Conservation (phyloP, 1,139 yeast species). For the Taphrina sp. region DNA sequence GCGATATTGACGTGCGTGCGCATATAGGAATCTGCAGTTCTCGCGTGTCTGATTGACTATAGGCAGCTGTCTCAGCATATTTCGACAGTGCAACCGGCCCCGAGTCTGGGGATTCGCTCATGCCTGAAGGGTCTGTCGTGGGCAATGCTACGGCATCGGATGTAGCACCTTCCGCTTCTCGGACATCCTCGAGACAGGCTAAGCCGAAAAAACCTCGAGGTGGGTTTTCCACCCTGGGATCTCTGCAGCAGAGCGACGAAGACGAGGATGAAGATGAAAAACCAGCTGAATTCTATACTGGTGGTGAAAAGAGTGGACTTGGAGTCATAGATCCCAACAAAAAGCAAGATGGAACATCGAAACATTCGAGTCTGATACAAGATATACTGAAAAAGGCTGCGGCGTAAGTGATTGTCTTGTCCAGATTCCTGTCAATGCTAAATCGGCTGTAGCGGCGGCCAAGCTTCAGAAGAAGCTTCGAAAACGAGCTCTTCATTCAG, state of each 20-base stretch:
- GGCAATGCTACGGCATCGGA: too few relatives aligned
- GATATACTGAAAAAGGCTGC: conserved; percentile 62
- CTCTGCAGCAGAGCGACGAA: conserved; percentile 44
- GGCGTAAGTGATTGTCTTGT: conserved; percentile 42
- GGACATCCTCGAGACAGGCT: too few relatives aligned
- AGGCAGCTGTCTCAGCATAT: conserved; percentile 11
- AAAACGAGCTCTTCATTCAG: conserved; percentile 45
- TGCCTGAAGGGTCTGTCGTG: too few relatives aligned
- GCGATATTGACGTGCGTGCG: conserved; percentile 18
- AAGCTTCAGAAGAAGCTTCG: conserved; percentile 45
- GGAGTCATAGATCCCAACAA: conserved; percentile 88
- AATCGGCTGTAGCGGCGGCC: conserved; percentile 43
- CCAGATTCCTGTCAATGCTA: too few relatives aligned
- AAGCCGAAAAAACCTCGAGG: conserved; percentile 2
- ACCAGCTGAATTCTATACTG: conserved; percentile 57
- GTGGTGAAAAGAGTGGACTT: conserved; percentile 90
- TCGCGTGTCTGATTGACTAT: not conserved
- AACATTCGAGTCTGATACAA: conserved; percentile 48
- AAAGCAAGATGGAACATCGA: conserved; percentile 33
- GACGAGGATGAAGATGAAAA: conserved; percentile 58
- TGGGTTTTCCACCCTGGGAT: conserved; percentile 47
- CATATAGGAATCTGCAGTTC: not conserved
- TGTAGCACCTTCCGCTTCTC: too few relatives aligned
- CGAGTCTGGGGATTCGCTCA: too few relatives aligned
- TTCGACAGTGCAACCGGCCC: conserved; percentile 1